Evolutionary conservation across 2,329 filamentous ascomycete genomes (phyloP), one percentile per base, ranked within the genome.

Genomic region (Fusarium illudens): DNA sequence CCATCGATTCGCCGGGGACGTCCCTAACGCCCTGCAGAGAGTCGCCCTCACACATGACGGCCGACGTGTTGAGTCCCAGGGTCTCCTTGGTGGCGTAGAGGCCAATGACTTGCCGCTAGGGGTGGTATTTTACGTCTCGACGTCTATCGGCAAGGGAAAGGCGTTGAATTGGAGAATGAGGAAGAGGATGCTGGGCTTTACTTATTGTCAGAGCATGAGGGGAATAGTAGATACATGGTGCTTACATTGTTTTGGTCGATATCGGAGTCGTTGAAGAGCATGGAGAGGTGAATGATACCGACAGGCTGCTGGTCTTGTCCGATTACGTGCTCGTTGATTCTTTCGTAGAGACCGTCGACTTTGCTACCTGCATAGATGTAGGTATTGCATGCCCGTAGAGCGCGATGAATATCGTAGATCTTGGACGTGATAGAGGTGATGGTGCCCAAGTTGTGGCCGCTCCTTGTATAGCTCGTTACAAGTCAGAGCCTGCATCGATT

Each of bases 1-100:
- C 84, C 4, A 80, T 78, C 1, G 79, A 77, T 10, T 73, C 71
- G 25, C 64, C 67, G 46, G 73, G 63, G 36, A 83, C 68, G 0
- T 73, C 75, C 54, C 79, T 71, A 3, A 87, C 81, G 3, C 81
- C 84, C 22, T 80, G 71, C 11, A 71, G 71, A 2, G 84, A 79
- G 73, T 87, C 87, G 22, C 81, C 83, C 71, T 88, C 85, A 60
- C 87, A 84, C 79, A 87, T 81, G 76, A 86, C 82, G 48, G 86
- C 76, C 17, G 77, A 76, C 69, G 63, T 56, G 20, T 60, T 56
- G 39, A 78, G 79, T 25, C 70, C 74, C 30, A 72, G 70, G 13
- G 63, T 46, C 33, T 60, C 67, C n/a, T 66, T 73, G 34, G 71
- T 72, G 6, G 73, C 71, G 71, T 80, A 82, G 15, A 74, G 58